Conservation (phyloP, 495 filamentous ascomycete genomes). For the Penicillium mononematosum region DNA sequence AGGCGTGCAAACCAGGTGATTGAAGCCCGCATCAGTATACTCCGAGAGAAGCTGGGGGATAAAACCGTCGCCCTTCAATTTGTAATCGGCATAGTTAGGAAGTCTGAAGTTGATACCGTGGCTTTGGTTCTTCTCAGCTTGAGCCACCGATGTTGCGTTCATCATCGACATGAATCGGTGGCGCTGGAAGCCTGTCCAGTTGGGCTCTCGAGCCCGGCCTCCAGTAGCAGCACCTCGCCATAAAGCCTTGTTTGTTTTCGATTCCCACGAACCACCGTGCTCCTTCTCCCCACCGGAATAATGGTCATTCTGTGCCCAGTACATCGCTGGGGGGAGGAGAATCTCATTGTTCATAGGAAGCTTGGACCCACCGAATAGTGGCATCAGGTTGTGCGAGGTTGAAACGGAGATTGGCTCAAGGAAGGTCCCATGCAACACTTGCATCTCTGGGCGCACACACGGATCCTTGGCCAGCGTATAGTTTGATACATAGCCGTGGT, state of each 20-base stretch:
- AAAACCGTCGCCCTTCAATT: conserved; percentile 2
- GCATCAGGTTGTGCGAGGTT: conserved; percentile 56
- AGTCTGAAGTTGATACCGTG: conserved; percentile 21
- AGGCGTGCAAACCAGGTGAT: conserved; percentile 20
- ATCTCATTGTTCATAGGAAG: conserved; percentile 71
- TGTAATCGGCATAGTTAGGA: conserved; percentile 20
- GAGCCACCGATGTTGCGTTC: conserved; percentile 54
- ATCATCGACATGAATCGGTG: conserved; percentile 57
- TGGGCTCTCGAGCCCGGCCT: conserved; percentile 25
- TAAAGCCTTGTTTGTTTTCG: conserved; percentile 52
- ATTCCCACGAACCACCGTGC: conserved; percentile 47
- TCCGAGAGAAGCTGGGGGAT: conserved; percentile 16
- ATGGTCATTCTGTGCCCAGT: conserved; percentile 61
- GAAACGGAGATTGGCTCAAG: conserved; percentile 56
- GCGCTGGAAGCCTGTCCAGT: conserved; percentile 42
- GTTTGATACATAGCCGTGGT: conserved; percentile 58
- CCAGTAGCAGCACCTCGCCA: conserved; percentile 50
- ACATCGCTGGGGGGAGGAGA: conserved; percentile 66
- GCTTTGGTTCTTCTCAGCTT: conserved; percentile 27
- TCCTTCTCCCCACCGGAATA: conserved; percentile 54
- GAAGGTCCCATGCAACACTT: conserved; percentile 62
- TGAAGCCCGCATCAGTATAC: conserved; percentile 19
- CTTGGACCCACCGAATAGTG: conserved; percentile 68
- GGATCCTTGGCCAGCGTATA: conserved; percentile 57
- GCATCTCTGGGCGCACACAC: conserved; percentile 56